Base-by-base conservation (phyloP, 352 stramenopile genomes). In the Globisporangium rhizosaccharum region DNA sequence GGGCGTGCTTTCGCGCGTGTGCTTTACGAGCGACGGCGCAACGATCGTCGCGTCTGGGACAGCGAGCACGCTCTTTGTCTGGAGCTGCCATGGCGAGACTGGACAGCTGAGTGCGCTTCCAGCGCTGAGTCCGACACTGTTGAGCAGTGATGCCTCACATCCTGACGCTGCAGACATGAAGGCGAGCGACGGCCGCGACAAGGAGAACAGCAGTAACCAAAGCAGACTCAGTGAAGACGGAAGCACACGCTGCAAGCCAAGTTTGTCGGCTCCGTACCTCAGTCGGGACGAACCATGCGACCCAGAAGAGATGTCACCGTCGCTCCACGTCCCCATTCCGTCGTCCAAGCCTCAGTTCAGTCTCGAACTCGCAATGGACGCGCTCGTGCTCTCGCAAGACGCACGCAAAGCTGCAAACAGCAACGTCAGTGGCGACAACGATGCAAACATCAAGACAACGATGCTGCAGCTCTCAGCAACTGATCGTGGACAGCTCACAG, bases 51-150 rank as follows among this genome's bases (percentile, higher is more conserved):
- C 75, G 3, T 68, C 72, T 14, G 75, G 75, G 4, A 65, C 66
- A 11, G 74, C 73, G 0, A 84, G 59, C 8, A 76, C 79, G 12
- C 59, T 82, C 11, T 85, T 81, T 46, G 64, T 89, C 23, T 91
- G 81, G 81, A 53, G 67, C 12, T 88, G 88, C 57, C 73, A 78
- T 25, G 81, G 76, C 36, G 60, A 66, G 20, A 58, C 41, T 20
- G 54, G 58, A 12, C 18, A 44, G 49, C 10, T 39, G 5, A 10
- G 33, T 39, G 1, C 33, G 33, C 33, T 39, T 39, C 33, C 2
- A 39, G 33, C 5, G 10, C 1, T 8, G 33, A 12, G 33, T 39
- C 10, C 33, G 8, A 12, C 33, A 10, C 10, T 39, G 33, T 12
- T 39, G 33, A 39, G 33, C 33, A 39, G 10, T 12, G 8, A 12